phyloP scores from a whole-genome alignment of 148 eudicot species.

The Spergularia marina region DNA sequence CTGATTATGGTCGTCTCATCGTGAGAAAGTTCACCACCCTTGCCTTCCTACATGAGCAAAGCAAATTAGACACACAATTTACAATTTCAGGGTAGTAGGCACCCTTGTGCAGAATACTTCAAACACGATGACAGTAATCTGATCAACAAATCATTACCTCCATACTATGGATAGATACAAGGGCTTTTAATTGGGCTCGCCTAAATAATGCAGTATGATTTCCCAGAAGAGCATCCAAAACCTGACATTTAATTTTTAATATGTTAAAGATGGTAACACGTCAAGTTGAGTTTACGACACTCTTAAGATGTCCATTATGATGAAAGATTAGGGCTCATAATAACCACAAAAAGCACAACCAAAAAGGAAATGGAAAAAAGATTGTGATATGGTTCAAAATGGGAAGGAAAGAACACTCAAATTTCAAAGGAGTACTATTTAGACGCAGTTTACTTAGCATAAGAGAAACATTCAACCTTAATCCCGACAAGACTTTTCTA shows the following conservation, averaged over 20 bases:
- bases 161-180: conserved; percentile 85
- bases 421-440: no score
- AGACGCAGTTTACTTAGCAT: background rate
- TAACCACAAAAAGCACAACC: no score
- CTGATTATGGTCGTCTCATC: conserved; percentile 51
- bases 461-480: background rate
- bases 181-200: conserved; percentile 92
- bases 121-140: background rate
- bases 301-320: no score
- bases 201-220: conserved; percentile 79
- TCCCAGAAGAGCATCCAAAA: conserved; percentile 74
- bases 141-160: conserved; percentile 50
- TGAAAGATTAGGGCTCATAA: no score
- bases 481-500: background rate
- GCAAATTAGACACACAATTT: background rate
- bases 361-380: no score
- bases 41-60: conserved; percentile 38
- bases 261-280: background rate
- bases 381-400: no score
- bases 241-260: conserved; percentile 39
- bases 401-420: no score
- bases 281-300: background rate
- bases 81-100: background rate
- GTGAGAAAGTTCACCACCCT: conserved; percentile 51
- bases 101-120: background rate